Conservation (phyloP, 805 yeast species). For the Sugiyamaella marilandica region DNA sequence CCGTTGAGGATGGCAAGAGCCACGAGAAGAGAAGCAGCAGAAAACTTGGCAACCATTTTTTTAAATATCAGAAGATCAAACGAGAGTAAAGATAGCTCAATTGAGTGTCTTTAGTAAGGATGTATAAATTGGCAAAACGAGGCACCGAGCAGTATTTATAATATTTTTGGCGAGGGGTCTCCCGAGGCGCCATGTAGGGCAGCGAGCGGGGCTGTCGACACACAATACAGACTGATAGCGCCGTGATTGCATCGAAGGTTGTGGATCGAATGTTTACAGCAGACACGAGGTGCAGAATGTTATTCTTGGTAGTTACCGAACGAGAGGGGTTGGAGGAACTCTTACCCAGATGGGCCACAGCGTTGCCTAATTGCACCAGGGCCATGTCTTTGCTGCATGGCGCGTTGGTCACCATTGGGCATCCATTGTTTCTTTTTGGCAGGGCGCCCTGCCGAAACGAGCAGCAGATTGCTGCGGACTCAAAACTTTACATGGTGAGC, state of each 20-base stretch:
- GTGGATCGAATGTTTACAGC: conserved; percentile 6
- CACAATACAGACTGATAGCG: background rate
- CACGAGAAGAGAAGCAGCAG: conserved; percentile 3
- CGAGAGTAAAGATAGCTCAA: conserved; percentile 5
- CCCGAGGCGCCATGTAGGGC: background rate
- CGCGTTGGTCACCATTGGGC: background rate
- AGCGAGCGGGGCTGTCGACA: background rate
- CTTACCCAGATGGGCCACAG: background rate
- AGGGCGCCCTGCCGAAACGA: background rate
- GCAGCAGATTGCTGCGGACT: background rate
- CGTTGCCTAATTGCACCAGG: background rate
- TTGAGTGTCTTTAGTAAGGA: background rate
- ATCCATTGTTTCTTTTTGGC: background rate
- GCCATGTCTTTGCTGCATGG: conserved; percentile 2
- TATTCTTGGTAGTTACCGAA: conserved; percentile 1
- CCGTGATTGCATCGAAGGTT: conserved; percentile 6
- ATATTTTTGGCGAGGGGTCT: background rate
- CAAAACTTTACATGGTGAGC: background rate
- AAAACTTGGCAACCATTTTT: conserved; percentile 10
- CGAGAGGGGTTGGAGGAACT: conserved; percentile 1
- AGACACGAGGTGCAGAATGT: conserved; percentile 4
- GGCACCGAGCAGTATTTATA: conserved; percentile 3
- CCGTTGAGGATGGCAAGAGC: conserved; percentile 7
- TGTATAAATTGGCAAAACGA: background rate
- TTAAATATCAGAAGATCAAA: background rate